phyloP scores from a whole-genome alignment of 2,329 filamentous ascomycete genomes.

The Thielaviopsis euricoi region DNA sequence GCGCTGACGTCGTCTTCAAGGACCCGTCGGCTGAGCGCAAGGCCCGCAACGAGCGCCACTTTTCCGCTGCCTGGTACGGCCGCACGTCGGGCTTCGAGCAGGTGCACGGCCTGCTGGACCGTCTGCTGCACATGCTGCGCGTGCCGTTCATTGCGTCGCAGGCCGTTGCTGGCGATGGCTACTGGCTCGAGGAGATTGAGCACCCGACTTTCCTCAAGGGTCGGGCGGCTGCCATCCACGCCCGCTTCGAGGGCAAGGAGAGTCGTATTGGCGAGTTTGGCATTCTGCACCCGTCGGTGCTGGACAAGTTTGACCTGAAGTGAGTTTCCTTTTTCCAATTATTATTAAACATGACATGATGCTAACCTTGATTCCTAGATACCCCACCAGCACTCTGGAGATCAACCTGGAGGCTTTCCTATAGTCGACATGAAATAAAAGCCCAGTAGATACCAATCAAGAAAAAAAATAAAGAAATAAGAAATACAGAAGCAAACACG shows the following conservation, averaged over 20 bases:
- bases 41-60: conserved; percentile 83
- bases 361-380: conserved; percentile 30
- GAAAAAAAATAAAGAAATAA: no score
- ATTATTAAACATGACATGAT: not conserved
- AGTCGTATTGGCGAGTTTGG: conserved; percentile 70
- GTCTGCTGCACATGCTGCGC: conserved; percentile 82
- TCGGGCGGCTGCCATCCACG: conserved; percentile 70
- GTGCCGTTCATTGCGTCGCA: conserved; percentile 56
- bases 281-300: conserved; percentile 79
- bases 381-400: conserved; percentile 86
- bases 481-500: conserved; percentile 9
- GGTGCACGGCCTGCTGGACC: conserved; percentile 85
- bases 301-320: conserved; percentile 86
- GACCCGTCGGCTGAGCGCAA: conserved; percentile 67
- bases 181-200: conserved; percentile 89
- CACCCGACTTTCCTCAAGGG: conserved; percentile 85
- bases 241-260: conserved; percentile 58
- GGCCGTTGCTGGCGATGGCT: conserved; percentile 46
- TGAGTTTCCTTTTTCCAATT: conserved; percentile 24
- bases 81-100: conserved; percentile 90
- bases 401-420: conserved; percentile 90
- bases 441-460: conserved; percentile 10
- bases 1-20: conserved; percentile 83
- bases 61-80: conserved; percentile 89
- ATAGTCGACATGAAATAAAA: conserved; percentile 25